A percentile compares a stretch with the other conserved stretches of the same genome.
Conservation (phyloP, 2,329 filamentous ascomycete species). For the Colletotrichum tamarilloi region DNA sequence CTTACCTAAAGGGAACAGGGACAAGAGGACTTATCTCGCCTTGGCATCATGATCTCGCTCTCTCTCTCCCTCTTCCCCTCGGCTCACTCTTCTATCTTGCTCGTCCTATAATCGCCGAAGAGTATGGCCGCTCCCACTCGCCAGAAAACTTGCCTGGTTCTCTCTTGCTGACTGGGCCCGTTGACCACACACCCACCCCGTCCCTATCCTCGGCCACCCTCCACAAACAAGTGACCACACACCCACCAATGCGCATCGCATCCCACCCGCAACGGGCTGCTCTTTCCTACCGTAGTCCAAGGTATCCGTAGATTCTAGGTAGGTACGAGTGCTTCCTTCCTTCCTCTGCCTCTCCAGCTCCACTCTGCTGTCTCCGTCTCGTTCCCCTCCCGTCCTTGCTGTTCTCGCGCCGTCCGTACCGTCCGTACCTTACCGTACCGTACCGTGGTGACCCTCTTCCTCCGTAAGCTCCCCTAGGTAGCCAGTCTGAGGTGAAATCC, state of each 20-base stretch:
- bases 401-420: neutral
- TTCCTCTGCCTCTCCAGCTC: neutral
- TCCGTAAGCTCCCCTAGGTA: neutral
- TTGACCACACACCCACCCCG: slow-evolving; percentile 26
- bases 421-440: neutral
- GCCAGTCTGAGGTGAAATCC: slow-evolving; percentile 16
- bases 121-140: neutral
- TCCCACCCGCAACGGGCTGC: slow-evolving; percentile 4
- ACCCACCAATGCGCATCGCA: neutral
- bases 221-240: slow-evolving; percentile 28
- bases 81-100: neutral
- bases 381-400: neutral
- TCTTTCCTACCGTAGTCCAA: neutral
- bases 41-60: slow-evolving; percentile 29
- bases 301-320: neutral
- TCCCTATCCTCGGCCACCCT: slow-evolving; percentile 30
- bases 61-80: neutral
- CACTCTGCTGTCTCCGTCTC: slow-evolving; percentile 4
- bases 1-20: slow-evolving; percentile 13
- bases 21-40: slow-evolving; percentile 16
- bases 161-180: slow-evolving; percentile 25
- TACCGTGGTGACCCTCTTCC: neutral
- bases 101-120: neutral
- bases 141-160: neutral
- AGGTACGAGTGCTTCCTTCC: neutral